Base-by-base conservation (phyloP, 2,329 filamentous ascomycete species). In the Monosporascus sp. region DNA sequence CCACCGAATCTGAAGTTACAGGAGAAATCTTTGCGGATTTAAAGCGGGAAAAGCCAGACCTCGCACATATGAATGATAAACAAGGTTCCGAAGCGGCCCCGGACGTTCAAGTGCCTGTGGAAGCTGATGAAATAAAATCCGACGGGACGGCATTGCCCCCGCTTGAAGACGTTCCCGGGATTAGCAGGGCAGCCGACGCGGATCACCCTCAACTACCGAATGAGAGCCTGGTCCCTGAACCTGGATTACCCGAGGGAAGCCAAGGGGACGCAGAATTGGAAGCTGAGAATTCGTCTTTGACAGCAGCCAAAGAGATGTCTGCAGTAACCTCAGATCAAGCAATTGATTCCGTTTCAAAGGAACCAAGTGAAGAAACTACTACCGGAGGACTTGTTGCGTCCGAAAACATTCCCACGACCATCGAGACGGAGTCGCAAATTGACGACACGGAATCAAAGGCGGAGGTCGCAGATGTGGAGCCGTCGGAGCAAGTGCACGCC, bases 381-480 rank as follows among this genome's bases (percentile, higher is more conserved):
- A 14, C 1, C 31, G 51, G 52, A 51, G 50, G 53, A 26, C 35
- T 50, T 51, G 52, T 51, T 37, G 37, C 44, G 38, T 41, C 45
- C 11, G 52, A 52, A 41, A n/a, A 7, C 6, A 27, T 46, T 19
- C 48, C 52, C 43, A 53, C 52, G 46, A 45, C 52, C 24, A 26
- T 43, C 46, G 52, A 55, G 37, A 51, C 54, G 50, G 54, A 46
- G 24, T 41, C 40, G 26, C 52, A 54, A 51, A 35, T 47, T 48
- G 57, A 55, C 48, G 44, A 48, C 37, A 52, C 53, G 26, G 58
- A 59, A 53, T 50, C 51, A 50, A 49, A 55, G 27, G 55, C 55
- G 48, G 51, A 53, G 38, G 51, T 49, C 45, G 40, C 11, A 37
- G 51, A 60, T 50, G 58, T 60, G 55, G 59, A 59, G 55, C 57